Base-by-base conservation (phyloP, 352 stramenopile species). In the Blastocystis sp. region DNA sequence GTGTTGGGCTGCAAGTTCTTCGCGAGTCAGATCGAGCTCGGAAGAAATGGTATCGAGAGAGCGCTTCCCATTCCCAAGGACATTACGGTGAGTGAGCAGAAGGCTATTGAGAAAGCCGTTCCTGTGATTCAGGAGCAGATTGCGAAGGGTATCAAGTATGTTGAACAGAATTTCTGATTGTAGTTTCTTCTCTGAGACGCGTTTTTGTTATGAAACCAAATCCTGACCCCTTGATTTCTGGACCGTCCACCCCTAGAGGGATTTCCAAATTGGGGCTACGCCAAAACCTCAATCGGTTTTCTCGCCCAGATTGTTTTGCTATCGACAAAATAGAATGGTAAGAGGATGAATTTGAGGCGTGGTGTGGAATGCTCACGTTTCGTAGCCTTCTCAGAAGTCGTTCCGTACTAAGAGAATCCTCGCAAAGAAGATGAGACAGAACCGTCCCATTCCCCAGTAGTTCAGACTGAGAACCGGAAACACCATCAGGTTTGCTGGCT, bases 351-450 rank as follows among this genome's bases (percentile, higher is more conserved):
- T 94, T 99, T 97, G 97, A 95, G 97, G 90, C 95, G 97, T 92
- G 99, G 97, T 90, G 99, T 99, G 95, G 95, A 99, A 89, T 96
- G 96, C 92, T 93, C 99, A 92, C 6, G 48, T 57, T 57, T 7
- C 14, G 40, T 84, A 84, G 97, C 96, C 97, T 90, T 98, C 97
- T 89, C 96, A 99, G 94, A 99, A 99, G 94, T 97, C 96, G 80
- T 99, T 99, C 94, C 94, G 96, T 91, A 99, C 95, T 89, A 99
- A 99, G 96, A 93, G 94, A 88, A 99, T 97, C 89, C 95, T 99
- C 89, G 96, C 95, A 90, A 99, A 99, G 93, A 98, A 98, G 96
- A 92, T 95, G 90, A 98, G 97, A 92, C 97, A 99, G 93, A 99
- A 99, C 93, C 95, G 97, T 81, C 97, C 97, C 80, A 97, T 99